A percentile compares a stretch with the other conserved stretches of the same genome.
Evolutionary conservation across 148 eudicot species (phyloP).

Genomic region (Dysphania ambrosioides): DNA sequence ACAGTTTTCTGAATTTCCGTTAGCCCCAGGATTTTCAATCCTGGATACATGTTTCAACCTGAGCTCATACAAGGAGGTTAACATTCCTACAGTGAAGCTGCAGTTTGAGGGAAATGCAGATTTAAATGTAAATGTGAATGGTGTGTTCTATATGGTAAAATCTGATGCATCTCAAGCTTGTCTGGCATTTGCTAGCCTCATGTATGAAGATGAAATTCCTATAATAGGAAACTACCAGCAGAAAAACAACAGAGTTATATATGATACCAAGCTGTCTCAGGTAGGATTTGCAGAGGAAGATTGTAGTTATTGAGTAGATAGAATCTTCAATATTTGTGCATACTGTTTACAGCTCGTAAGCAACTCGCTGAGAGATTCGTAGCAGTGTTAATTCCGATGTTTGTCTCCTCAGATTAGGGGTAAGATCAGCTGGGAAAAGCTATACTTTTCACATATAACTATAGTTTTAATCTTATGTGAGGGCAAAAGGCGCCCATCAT

Average conservation of each 20-base stretch:
- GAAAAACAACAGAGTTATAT: conserved; percentile 63
- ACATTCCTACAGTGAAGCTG: conserved; percentile 50
- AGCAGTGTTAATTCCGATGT: background rate
- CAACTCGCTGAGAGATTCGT: conserved; percentile 14
- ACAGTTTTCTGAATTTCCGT: conserved; percentile 56
- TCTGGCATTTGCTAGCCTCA: conserved; percentile 66
- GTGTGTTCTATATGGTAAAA: conserved; percentile 60
- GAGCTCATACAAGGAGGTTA: conserved; percentile 51
- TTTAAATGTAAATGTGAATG: conserved; percentile 51
- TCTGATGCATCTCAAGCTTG: conserved; percentile 75
- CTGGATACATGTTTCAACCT: conserved; percentile 72
- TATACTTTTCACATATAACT: background rate
- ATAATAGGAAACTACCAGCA: conserved; percentile 90
- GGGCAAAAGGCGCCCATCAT: background rate
- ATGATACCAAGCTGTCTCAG: conserved; percentile 50
- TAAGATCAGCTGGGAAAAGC: background rate
- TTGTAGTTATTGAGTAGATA: conserved; percentile 40
- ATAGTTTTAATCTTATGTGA: conserved; percentile 5
- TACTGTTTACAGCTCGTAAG: conserved; percentile 15
- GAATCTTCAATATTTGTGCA: background rate
- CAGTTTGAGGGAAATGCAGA: conserved; percentile 54
- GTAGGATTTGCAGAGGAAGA: conserved; percentile 76
- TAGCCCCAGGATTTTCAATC: conserved; percentile 62
- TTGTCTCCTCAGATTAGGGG: background rate
- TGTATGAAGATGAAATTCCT: conserved; percentile 56